Evolutionary conservation across 495 filamentous ascomycete species (phyloP).

Genomic region (Alectoria sarmentosa): DNA sequence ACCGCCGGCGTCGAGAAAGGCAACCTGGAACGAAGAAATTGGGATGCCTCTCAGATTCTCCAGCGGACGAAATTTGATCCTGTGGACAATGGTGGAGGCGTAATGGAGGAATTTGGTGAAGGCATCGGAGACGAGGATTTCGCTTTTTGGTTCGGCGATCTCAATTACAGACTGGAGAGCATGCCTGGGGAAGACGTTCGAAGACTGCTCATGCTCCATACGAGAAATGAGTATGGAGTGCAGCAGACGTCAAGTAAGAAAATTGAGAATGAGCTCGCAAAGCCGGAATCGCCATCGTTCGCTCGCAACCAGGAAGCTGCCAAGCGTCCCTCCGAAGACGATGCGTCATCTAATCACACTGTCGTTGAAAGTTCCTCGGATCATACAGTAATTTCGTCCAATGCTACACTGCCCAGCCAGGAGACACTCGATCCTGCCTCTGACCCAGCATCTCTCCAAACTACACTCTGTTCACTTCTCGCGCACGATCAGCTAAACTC

Average conservation of each 20-base stretch:
- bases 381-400: constrained; percentile 9
- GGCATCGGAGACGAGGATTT: constrained; percentile 87
- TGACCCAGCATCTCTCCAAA: constrained; percentile 65
- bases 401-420: background rate
- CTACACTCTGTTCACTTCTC: constrained; percentile 76
- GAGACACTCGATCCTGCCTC: constrained; percentile 37
- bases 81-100: constrained; percentile 47
- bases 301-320: constrained; percentile 15
- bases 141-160: constrained; percentile 91
- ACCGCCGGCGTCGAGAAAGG: constrained; percentile 74
- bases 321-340: constrained; percentile 11
- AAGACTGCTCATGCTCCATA: constrained; percentile 73
- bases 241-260: constrained; percentile 29
- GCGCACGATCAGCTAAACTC: constrained; percentile 82
- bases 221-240: constrained; percentile 64
- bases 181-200: constrained; percentile 88
- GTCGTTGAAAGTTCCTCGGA: background rate
- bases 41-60: constrained; percentile 78
- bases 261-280: constrained; percentile 31
- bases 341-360: constrained; percentile 10
- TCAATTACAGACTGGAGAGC: constrained; percentile 89
- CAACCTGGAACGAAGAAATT: constrained; percentile 75
- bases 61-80: constrained; percentile 67
- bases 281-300: constrained; percentile 9
- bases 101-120: constrained; percentile 48